Evolutionary conservation across 352 stramenopile species (phyloP).

Genomic region (Thalassiosira delicatula): DNA sequence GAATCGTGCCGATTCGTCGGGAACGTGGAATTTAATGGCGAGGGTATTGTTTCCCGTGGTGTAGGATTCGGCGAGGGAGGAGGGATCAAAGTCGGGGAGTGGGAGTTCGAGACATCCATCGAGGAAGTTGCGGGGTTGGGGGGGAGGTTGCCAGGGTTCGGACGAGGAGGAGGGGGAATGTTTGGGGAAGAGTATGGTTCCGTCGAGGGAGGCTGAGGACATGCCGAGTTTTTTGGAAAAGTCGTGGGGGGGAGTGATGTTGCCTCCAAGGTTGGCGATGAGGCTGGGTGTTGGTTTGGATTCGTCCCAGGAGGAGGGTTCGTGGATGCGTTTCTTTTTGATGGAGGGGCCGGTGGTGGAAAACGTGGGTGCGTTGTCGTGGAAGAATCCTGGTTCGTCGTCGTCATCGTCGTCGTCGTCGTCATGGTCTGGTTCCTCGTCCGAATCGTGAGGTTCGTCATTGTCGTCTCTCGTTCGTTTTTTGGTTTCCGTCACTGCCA

Average conservation of each 20-base stretch:
- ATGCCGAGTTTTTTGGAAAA: conserved; percentile 79
- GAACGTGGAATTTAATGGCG: conserved; percentile 81
- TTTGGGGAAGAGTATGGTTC: conserved; percentile 60
- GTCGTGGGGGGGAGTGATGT: conserved; percentile 76
- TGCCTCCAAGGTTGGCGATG: conserved; percentile 71
- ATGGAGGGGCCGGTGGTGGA: conserved; percentile 49
- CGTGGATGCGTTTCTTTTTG: conserved; percentile 65
- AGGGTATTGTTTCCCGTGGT: conserved; percentile 80
- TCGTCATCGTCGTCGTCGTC: conserved; percentile 24
- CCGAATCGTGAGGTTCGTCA: conserved; percentile 13
- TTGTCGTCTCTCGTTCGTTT: conserved; percentile 29
- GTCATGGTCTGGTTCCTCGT: conserved; percentile 10
- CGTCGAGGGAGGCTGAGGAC: conserved; percentile 34
- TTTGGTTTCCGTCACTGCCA: conserved; percentile 8
- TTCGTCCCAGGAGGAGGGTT: conserved; percentile 11
- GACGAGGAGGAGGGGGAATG: no score
- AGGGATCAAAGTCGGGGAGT: conserved; percentile 76
- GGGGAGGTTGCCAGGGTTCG: conserved; percentile 66
- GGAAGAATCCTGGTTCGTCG: not conserved
- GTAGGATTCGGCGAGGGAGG: not conserved
- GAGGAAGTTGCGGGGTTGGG: conserved; percentile 58
- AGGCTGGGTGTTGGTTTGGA: conserved; percentile 48
- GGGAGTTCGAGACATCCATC: conserved; percentile 72
- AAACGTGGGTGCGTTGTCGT: no score
- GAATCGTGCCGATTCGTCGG: no score